Conservation (phyloP, 495 filamentous ascomycete genomes). For the Aspergillus coremiiformis region DNA sequence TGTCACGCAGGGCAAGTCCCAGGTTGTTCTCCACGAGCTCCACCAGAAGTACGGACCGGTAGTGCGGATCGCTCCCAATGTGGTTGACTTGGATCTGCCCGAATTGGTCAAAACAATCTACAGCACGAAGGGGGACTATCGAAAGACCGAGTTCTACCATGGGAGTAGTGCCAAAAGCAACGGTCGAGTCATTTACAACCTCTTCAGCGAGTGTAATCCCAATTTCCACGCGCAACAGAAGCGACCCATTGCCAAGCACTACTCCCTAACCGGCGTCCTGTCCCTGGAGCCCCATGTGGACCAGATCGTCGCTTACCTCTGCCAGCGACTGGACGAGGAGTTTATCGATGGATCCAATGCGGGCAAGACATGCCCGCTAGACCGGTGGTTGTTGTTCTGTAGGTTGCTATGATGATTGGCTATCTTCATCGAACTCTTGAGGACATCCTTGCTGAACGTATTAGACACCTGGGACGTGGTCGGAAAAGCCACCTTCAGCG, state of each 20-base stretch:
- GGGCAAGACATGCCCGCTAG: conserved; percentile 20
- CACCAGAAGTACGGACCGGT: conserved; percentile 27
- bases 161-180: conserved; percentile 27
- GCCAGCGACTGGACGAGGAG: conserved; percentile 24
- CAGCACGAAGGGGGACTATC: conserved; percentile 18
- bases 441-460: neutral
- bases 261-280: conserved; percentile 22
- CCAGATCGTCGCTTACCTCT: conserved; percentile 23
- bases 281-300: conserved; percentile 29
- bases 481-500: conserved; percentile 28
- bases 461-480: conserved; percentile 33
- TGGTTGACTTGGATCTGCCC: conserved; percentile 23
- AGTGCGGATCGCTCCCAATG: conserved; percentile 29
- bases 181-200: conserved; percentile 28
- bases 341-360: conserved; percentile 19
- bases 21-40: conserved; percentile 25
- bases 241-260: conserved; percentile 31
- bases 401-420: neutral
- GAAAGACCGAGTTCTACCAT: conserved; percentile 34
- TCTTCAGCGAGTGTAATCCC: conserved; percentile 25
- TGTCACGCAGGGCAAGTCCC: conserved; percentile 20
- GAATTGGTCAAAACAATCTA: conserved; percentile 22
- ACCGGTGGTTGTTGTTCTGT: conserved; percentile 29
- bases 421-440: neutral
- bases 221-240: conserved; percentile 24